Percentiles rank a stretch among this genome's conserved stretches.
phyloP scores from a whole-genome alignment of 2,329 filamentous ascomycete species.

The Venturia carpophila region DNA sequence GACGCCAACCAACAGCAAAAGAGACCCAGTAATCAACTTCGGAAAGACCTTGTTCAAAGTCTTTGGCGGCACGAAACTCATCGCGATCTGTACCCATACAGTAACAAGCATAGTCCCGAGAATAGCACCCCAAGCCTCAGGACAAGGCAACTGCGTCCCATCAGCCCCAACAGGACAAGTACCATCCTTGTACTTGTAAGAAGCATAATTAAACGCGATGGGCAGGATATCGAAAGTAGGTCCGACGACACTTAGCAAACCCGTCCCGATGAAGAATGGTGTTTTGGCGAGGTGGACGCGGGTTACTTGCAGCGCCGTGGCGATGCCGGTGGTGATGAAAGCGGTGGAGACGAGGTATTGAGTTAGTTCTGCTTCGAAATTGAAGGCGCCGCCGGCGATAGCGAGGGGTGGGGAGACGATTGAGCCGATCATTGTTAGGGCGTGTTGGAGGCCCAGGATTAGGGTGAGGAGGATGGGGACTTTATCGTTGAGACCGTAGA shows the following conservation, averaged over 20 bases:
- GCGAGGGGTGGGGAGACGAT: slow-evolving; percentile 28
- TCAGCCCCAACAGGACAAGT: slow-evolving; percentile 23
- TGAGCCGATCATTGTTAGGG: slow-evolving; percentile 25
- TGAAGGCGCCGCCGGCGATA: slow-evolving; percentile 27
- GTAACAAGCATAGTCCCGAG: slow-evolving; percentile 36
- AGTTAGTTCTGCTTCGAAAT: slow-evolving; percentile 25
- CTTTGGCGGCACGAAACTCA: slow-evolving; percentile 26
- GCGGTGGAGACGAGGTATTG: slow-evolving; percentile 26
- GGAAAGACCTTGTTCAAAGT: slow-evolving; percentile 25
- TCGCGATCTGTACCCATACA: slow-evolving; percentile 29
- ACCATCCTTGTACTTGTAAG: slow-evolving; percentile 25
- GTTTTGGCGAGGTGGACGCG: slow-evolving; percentile 25
- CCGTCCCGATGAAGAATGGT: slow-evolving; percentile 27
- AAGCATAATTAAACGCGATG: slow-evolving; percentile 26
- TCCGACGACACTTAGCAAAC: slow-evolving; percentile 25
- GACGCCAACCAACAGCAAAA: slow-evolving; percentile 25
- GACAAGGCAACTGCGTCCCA: slow-evolving; percentile 22
- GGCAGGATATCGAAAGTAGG: slow-evolving; percentile 28
- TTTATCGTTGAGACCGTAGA: slow-evolving; percentile 26
- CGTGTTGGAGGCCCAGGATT: slow-evolving; percentile 28
- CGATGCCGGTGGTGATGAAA: slow-evolving; percentile 27
- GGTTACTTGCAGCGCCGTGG: slow-evolving; percentile 27
- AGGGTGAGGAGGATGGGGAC: slow-evolving; percentile 26
- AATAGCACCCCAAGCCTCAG: slow-evolving; percentile 26
- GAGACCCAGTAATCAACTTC: slow-evolving; percentile 25